Evolutionary conservation across 257 asterid genomes (phyloP).

Genomic region (Misopates orontium): DNA sequence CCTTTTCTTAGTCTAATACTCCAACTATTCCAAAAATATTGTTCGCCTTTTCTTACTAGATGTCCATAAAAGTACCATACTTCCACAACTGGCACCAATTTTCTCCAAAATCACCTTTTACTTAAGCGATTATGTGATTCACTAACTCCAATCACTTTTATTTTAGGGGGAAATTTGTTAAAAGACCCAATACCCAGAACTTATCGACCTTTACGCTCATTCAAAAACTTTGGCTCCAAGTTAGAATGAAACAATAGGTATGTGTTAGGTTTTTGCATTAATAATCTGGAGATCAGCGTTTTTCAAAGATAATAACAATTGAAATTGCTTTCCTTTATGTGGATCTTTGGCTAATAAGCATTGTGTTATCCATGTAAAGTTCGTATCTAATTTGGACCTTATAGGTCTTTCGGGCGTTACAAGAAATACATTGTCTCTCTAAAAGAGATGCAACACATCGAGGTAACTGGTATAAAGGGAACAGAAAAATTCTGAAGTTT

Average conservation of each 20-base stretch:
- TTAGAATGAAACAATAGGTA: not conserved
- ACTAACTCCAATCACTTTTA: too few relatives aligned
- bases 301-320: not conserved
- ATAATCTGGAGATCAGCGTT: not conserved
- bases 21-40: too few relatives aligned
- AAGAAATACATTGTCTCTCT: constrained; percentile 6
- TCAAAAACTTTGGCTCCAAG: not conserved
- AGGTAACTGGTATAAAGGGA: not conserved
- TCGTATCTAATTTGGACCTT: constrained; percentile 1
- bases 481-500: not conserved
- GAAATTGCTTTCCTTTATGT: not conserved
- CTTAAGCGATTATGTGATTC: too few relatives aligned
- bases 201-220: too few relatives aligned
- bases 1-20: too few relatives aligned
- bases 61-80: not conserved
- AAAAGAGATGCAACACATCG: not conserved
- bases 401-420: not conserved
- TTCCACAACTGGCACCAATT: not conserved
- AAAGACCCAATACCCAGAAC: too few relatives aligned
- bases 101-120: not conserved
- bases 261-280: not conserved
- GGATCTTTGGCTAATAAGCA: not conserved
- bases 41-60: too few relatives aligned
- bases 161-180: too few relatives aligned
- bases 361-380: not conserved